phyloP scores from a whole-genome alignment of 805 yeast genomes.

The Wickerhamiella australiensis region DNA sequence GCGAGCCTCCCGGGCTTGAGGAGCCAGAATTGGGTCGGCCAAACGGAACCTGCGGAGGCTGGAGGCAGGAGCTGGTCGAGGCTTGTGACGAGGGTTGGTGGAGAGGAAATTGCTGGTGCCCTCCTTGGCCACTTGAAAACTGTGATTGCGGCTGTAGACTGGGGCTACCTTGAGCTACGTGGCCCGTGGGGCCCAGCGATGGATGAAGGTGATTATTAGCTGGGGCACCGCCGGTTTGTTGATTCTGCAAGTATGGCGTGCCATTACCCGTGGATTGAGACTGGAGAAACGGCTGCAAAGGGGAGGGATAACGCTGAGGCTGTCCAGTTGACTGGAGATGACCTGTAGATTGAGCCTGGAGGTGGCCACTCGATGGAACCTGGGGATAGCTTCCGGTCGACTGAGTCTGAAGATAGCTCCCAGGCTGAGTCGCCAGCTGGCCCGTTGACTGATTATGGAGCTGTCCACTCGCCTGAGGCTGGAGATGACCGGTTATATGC shows the following conservation, averaged over 20 bases:
- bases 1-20: not conserved
- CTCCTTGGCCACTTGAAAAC: not conserved
- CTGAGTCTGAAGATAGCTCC: conserved; percentile 1
- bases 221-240: not conserved
- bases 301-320: no score
- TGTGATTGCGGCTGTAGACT: not conserved
- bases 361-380: not conserved
- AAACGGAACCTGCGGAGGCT: conserved; percentile 2
- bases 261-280: not conserved
- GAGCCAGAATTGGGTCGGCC: not conserved
- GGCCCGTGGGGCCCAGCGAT: not conserved
- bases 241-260: not conserved
- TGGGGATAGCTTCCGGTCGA: not conserved
- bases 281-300: not conserved
- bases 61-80: conserved; percentile 5
- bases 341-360: not conserved
- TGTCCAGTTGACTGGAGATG: not conserved
- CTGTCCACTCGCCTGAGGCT: conserved; percentile 1
- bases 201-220: no score
- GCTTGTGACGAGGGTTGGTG: conserved; percentile 9
- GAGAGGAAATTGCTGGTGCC: conserved; percentile 13
- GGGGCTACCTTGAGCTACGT: not conserved
- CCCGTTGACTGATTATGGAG: not conserved
- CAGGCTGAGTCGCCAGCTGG: not conserved
- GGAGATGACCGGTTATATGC: not conserved